phyloP scores from a whole-genome alignment of 2,329 filamentous ascomycete species.

The Teratosphaeria zuluensis region DNA sequence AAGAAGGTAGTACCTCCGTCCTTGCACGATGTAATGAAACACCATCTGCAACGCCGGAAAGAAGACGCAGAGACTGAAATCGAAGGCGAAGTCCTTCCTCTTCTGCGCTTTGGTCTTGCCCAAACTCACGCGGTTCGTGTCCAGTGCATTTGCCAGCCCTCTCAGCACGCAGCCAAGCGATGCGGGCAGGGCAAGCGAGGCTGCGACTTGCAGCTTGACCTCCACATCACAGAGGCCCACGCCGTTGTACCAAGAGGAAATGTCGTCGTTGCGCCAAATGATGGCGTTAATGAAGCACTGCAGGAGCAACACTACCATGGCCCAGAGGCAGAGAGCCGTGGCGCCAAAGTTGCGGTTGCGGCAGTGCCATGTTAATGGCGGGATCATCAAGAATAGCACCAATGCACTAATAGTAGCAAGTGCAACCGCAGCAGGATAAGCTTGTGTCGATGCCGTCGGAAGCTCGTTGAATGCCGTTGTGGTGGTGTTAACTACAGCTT shows the following conservation, averaged over 20 bases:
- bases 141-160: conserved; percentile 50
- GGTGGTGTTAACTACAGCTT: not conserved
- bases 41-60: conserved; percentile 47
- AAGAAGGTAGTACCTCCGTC: conserved; percentile 47
- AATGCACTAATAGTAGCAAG: conserved; percentile 43
- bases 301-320: conserved; percentile 44
- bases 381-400: conserved; percentile 43
- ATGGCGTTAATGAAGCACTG: conserved; percentile 52
- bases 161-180: conserved; percentile 50
- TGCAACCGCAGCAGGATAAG: conserved; percentile 28
- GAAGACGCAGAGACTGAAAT: conserved; percentile 46
- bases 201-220: conserved; percentile 47
- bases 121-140: conserved; percentile 47
- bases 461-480: not conserved
- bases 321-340: conserved; percentile 46
- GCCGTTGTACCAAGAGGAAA: conserved; percentile 48
- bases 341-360: conserved; percentile 53
- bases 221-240: conserved; percentile 55
- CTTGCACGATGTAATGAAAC: conserved; percentile 51
- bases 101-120: conserved; percentile 41
- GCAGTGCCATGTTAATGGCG: conserved; percentile 51
- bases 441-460: not conserved
- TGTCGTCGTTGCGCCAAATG: conserved; percentile 53
- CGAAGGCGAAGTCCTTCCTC: conserved; percentile 38
- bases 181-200: conserved; percentile 43